phyloP scores from a whole-genome alignment of 306 rosid species.

The Elaeagnus macrophylla region DNA sequence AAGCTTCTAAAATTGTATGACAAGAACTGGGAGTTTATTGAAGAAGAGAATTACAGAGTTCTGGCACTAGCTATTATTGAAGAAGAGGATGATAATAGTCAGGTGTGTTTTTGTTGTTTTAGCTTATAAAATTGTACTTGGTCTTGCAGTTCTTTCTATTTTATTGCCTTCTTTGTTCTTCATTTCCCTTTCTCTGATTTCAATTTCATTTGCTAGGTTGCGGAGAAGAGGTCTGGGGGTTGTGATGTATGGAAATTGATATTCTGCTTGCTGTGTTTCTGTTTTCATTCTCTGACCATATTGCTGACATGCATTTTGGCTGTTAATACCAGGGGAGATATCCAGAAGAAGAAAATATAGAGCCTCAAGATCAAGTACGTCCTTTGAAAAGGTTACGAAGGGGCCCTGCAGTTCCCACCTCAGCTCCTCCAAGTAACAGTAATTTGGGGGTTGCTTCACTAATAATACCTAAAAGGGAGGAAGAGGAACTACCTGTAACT shows the following conservation, averaged over 20 bases:
- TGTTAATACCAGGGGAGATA: constrained; percentile 35
- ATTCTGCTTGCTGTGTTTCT: no score
- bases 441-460: constrained; percentile 21
- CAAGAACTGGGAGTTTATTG: constrained; percentile 79
- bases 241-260: no score
- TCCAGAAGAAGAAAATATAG: constrained; percentile 29
- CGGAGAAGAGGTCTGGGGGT: no score
- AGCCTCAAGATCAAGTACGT: constrained; percentile 36
- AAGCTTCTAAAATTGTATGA: constrained; percentile 64
- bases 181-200: no score
- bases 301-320: constrained; percentile 6
- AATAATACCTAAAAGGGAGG: constrained; percentile 48
- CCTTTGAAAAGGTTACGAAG: constrained; percentile 85
- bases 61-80: constrained; percentile 84
- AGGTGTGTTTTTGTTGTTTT: constrained; percentile 31
- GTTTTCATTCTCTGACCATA: constrained; percentile 7
- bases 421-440: constrained; percentile 19
- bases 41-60: constrained; percentile 80
- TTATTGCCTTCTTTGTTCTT: background rate
- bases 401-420: constrained; percentile 30
- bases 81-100: constrained; percentile 36
- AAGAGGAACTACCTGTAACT: constrained; percentile 22
- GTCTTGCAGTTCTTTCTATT: background rate
- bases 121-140: background rate
- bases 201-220: no score